phyloP scores from a whole-genome alignment of 805 yeast genomes.

The Danielozyma ontarioensis region DNA sequence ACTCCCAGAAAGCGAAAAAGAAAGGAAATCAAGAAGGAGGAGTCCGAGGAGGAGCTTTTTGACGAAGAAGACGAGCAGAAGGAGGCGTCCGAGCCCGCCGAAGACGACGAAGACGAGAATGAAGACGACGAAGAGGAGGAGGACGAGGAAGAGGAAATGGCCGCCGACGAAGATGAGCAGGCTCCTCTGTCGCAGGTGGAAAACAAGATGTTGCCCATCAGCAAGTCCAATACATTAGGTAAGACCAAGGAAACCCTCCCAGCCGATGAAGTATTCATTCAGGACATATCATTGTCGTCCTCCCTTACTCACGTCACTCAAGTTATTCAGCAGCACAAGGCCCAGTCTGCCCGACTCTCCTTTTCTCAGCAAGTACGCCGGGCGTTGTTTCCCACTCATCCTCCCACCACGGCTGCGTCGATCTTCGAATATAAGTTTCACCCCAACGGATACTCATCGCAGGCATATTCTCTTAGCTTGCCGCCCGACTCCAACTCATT shows the following conservation, averaged over 20 bases:
- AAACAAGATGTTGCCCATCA: constrained; percentile 12
- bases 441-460: constrained; percentile 29
- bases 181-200: constrained; percentile 4
- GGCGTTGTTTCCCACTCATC: constrained; percentile 29
- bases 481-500: constrained; percentile 43
- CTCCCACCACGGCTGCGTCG: constrained; percentile 14
- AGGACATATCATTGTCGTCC: constrained; percentile 32
- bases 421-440: constrained; percentile 34
- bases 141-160: constrained; percentile 3
- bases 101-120: constrained; percentile 5
- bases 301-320: constrained; percentile 8
- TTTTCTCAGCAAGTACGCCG: constrained; percentile 21
- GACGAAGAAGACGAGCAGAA: constrained; percentile 6
- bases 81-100: constrained; percentile 7
- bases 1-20: constrained; percentile 11
- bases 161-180: constrained; percentile 2
- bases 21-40: constrained; percentile 16
- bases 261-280: constrained; percentile 30
- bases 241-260: constrained; percentile 22
- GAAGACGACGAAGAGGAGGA: constrained; percentile 7
- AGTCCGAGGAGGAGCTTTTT: constrained; percentile 5
- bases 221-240: constrained; percentile 20
- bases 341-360: constrained; percentile 11
- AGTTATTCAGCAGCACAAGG: constrained; percentile 6
- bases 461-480: constrained; percentile 40